Evolutionary conservation across 306 rosid genomes (phyloP), one percentile per base, ranked within the genome.

Genomic region (Lithocarpus polystachyus): DNA sequence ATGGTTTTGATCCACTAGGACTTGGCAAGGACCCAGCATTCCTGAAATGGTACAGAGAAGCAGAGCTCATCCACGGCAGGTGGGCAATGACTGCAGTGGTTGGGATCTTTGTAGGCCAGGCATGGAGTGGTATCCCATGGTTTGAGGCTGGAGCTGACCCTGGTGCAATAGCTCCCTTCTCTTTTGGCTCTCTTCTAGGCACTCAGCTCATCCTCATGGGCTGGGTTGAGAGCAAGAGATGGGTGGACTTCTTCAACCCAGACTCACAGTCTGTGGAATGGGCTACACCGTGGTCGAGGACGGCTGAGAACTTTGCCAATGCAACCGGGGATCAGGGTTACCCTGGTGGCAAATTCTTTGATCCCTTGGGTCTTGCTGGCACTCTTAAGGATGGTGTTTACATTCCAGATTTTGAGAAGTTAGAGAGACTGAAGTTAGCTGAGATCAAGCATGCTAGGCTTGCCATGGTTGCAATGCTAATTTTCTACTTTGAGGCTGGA

Each of bases 91-190:
- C 94, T 3, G 99, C 99, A 2, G 99, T 95, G 56, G 31, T 95
- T 2, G 99, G 99, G 0, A 95, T 95, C 89, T 89, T 95, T 78
- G 90, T 95, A 8, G 99, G 99, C 1, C 99, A 95, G 60, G 98
- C 99, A 0, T 95, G 98, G 98, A 95, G 99, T 67, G 99, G 99
- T 53, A 64, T 95, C 56, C 98, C 99, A 22, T 95, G 99, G 99
- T 95, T 91, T 60, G 86, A 91, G 85, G 99, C 99, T 2, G 99
- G 99, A 70, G 99, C 99, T 4, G 93, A 84, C 72, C 99, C 99
- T 0, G 57, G 80, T 18, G 99, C 99, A 19, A 73, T 96, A 19
- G 98, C 99, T 8, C 99, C 99, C 19, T 95, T 95, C 96, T 95
- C 99, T 64, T 95, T 95, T 40, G 98, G 99, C 19, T 0, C 99